Evolutionary conservation across 2,329 filamentous ascomycete species (phyloP).

Genomic region (Karstenula rhodostoma): DNA sequence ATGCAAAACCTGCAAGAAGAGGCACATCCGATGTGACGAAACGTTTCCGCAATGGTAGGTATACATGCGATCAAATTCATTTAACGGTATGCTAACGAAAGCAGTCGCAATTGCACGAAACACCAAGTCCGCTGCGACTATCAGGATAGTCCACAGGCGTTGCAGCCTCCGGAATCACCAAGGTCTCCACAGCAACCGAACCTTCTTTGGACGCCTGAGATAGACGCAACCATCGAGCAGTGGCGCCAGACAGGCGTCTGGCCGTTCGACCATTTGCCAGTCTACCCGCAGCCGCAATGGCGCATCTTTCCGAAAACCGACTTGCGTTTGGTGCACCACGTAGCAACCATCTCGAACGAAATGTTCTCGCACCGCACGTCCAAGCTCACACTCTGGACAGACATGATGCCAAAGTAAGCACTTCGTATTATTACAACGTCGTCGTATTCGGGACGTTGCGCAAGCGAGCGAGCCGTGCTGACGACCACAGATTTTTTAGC

Average conservation of each 20-base stretch:
- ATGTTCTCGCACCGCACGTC: slow-evolving; percentile 79
- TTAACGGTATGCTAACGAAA: slow-evolving; percentile 28
- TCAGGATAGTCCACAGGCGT: slow-evolving; percentile 81
- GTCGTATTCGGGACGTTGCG: slow-evolving; percentile 36
- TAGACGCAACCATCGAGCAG: slow-evolving; percentile 79
- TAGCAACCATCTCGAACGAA: slow-evolving; percentile 85
- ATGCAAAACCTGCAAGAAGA: slow-evolving; percentile 96
- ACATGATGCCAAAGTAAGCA: slow-evolving; percentile 88
- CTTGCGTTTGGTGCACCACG: slow-evolving; percentile 87
- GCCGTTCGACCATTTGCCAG: slow-evolving; percentile 81
- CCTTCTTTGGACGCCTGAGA: slow-evolving; percentile 85
- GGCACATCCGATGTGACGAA: slow-evolving; percentile 97
- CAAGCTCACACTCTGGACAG: slow-evolving; percentile 89
- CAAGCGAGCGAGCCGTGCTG: slow-evolving; percentile 30
- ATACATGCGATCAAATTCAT: slow-evolving; percentile 11
- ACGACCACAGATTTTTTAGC: slow-evolving; percentile 72
- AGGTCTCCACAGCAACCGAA: slow-evolving; percentile 63
- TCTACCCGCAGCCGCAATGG: slow-evolving; percentile 78
- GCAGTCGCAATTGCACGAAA: slow-evolving; percentile 96
- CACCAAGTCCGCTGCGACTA: slow-evolving; percentile 99
- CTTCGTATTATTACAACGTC: slow-evolving; percentile 26
- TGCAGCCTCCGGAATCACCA: slow-evolving; percentile 61
- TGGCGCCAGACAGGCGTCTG: slow-evolving; percentile 88
- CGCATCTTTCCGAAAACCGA: slow-evolving; percentile 78
- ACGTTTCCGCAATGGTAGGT: slow-evolving; percentile 94